phyloP scores from a whole-genome alignment of 1,284 basidiomycete genomes.

The Tilletia caries region DNA sequence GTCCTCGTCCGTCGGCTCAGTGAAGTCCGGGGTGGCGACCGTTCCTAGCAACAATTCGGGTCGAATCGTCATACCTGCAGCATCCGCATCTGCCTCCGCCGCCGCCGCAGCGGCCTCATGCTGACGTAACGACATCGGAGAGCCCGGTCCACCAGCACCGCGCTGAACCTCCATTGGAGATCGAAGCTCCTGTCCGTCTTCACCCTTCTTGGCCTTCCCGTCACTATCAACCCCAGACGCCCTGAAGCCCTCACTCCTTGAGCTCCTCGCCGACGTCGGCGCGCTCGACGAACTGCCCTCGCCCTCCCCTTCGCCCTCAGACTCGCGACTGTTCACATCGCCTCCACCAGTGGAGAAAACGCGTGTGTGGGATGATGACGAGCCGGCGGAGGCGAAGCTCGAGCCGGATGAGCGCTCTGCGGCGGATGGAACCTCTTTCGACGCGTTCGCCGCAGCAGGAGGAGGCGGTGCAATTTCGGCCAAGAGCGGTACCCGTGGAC shows the following conservation, averaged over 20 bases:
- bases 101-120: background rate
- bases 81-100: background rate
- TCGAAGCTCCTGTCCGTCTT: background rate
- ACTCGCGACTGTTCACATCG: conserved; percentile 19
- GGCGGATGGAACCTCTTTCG: background rate
- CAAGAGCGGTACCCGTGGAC: background rate
- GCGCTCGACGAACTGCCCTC: conserved; percentile 37
- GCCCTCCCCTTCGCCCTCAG: conserved; percentile 24
- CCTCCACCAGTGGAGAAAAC: background rate
- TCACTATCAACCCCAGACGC: conserved; percentile 14
- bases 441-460: background rate
- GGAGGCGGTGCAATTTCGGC: background rate
- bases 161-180: background rate
- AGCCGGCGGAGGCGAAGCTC: conserved; percentile 32
- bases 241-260: conserved; percentile 32
- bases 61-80: conserved; percentile 2
- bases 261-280: conserved; percentile 43
- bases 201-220: background rate
- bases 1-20: background rate
- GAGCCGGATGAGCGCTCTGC: conserved; percentile 44
- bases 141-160: too few species aligned
- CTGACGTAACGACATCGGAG: background rate
- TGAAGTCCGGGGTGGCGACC: background rate
- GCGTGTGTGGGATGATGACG: background rate
- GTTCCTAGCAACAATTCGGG: conserved; percentile 3